A percentile compares a stretch with the other conserved stretches of the same genome.
Conservation (phyloP, 2,329 filamentous ascomycete species). For the Neonectria coccinea region DNA sequence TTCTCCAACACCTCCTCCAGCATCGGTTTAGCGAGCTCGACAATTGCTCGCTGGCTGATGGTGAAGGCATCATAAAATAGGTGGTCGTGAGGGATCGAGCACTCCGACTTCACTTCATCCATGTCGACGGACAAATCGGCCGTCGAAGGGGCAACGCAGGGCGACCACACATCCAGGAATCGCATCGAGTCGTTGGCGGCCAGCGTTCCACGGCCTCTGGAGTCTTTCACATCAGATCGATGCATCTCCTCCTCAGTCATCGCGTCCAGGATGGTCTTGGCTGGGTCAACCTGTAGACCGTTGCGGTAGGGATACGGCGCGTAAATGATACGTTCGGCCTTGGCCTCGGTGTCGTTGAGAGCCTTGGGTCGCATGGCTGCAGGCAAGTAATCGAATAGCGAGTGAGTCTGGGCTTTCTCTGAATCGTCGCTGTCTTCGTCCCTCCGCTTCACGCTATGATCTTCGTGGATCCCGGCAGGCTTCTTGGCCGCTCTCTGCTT, state of each 20-base stretch:
- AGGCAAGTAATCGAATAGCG: constrained; percentile 35
- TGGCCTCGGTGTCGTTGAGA: constrained; percentile 28
- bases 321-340: constrained; percentile 42
- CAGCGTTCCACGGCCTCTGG: constrained; percentile 56
- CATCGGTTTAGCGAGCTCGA: constrained; percentile 36
- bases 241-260: constrained; percentile 63
- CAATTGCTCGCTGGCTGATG: constrained; percentile 52
- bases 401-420: constrained; percentile 12
- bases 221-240: constrained; percentile 55
- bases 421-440: constrained; percentile 22
- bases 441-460: constrained; percentile 30
- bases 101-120: constrained; percentile 42
- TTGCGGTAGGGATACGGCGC: constrained; percentile 54
- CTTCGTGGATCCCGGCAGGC: constrained; percentile 51
- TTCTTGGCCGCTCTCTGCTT: constrained; percentile 52
- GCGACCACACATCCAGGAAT: constrained; percentile 57
- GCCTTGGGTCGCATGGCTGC: constrained; percentile 25
- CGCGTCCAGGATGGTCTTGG: constrained; percentile 55
- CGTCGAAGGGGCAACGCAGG: constrained; percentile 52
- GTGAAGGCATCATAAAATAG: constrained; percentile 66
- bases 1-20: constrained; percentile 36
- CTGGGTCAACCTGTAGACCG: constrained; percentile 56
- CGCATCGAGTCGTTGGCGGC: constrained; percentile 47
- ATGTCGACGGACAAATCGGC: constrained; percentile 31
- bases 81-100: constrained; percentile 58